Conservation (phyloP, 805 yeast species). For the Candida takata region DNA sequence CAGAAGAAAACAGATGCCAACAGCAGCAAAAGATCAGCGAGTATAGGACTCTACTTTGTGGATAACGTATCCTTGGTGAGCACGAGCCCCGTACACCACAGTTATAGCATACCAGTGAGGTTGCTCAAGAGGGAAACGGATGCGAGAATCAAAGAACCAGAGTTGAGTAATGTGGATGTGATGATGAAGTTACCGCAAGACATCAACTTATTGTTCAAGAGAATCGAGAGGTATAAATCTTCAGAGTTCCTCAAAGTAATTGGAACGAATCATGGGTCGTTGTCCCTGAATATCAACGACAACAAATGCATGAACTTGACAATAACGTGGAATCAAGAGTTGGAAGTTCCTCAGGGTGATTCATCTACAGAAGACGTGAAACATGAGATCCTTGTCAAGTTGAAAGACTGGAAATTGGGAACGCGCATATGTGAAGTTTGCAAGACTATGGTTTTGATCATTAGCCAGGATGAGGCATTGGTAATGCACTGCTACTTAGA, state of each 20-base stretch:
- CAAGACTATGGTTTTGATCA: constrained; percentile 50
- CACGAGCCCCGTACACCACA: constrained; percentile 47
- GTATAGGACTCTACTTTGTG: constrained; percentile 48
- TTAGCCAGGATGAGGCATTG: constrained; percentile 51
- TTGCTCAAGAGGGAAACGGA: constrained; percentile 50
- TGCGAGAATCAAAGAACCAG: constrained; percentile 55
- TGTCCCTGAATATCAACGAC: constrained; percentile 47
- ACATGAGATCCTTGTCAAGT: constrained; percentile 42
- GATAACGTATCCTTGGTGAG: constrained; percentile 36
- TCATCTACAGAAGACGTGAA: constrained; percentile 22
- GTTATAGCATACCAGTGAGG: constrained; percentile 66
- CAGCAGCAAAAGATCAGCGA: constrained; percentile 35
- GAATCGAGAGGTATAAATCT: constrained; percentile 60
- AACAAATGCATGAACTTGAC: constrained; percentile 45
- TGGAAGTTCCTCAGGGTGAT: constrained; percentile 30
- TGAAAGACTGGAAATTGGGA: constrained; percentile 65
- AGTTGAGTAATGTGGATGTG: constrained; percentile 44
- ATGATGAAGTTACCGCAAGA: constrained; percentile 43
- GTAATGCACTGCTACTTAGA: constrained; percentile 63
- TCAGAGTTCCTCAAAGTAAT: constrained; percentile 43
- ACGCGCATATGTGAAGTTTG: constrained; percentile 54
- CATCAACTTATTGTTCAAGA: constrained; percentile 44
- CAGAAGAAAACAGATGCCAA: constrained; percentile 29
- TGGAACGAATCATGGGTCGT: constrained; percentile 42
- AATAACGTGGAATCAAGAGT: constrained; percentile 50